Evolutionary conservation across 495 filamentous ascomycete species (phyloP).

Genomic region (Neurospora sp.): DNA sequence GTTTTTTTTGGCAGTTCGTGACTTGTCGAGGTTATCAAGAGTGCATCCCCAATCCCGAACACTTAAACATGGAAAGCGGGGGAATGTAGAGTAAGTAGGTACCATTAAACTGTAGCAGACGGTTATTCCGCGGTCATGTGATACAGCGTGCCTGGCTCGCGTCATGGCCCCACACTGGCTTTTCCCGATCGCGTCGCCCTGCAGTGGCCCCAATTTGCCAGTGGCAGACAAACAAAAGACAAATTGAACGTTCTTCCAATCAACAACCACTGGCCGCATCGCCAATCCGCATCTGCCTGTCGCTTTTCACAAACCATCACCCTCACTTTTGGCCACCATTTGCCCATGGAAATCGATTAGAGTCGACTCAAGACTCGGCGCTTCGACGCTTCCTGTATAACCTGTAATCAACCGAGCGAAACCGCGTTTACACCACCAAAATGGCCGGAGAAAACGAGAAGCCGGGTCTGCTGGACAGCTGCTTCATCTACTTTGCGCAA

Average conservation of each 20-base stretch:
- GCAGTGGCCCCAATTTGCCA: not conserved
- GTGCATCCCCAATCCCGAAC: not conserved
- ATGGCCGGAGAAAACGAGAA: constrained; percentile 29
- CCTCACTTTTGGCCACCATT: not conserved
- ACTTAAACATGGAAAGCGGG: not conserved
- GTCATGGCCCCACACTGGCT: constrained; percentile 9
- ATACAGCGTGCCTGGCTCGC: constrained; percentile 18
- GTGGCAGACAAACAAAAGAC: not conserved
- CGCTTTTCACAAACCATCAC: not conserved
- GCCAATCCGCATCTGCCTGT: not conserved
- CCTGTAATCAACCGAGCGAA: not conserved
- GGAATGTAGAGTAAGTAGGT: not conserved
- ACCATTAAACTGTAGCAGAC: not conserved
- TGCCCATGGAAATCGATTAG: constrained; percentile 11
- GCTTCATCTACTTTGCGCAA: constrained; percentile 34
- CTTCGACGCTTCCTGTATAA: not conserved
- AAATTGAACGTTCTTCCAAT: not conserved
- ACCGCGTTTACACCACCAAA: constrained; percentile 3
- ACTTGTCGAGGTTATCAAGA: not conserved
- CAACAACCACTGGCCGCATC: not conserved
- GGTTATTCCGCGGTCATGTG: constrained; percentile 13
- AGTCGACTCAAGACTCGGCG: not conserved
- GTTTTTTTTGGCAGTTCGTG: not conserved
- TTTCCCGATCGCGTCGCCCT: constrained; percentile 16
- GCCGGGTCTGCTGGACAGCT: constrained; percentile 25